Evolutionary conservation across 257 asterid species (phyloP).

Genomic region (Solanum pennellii): DNA sequence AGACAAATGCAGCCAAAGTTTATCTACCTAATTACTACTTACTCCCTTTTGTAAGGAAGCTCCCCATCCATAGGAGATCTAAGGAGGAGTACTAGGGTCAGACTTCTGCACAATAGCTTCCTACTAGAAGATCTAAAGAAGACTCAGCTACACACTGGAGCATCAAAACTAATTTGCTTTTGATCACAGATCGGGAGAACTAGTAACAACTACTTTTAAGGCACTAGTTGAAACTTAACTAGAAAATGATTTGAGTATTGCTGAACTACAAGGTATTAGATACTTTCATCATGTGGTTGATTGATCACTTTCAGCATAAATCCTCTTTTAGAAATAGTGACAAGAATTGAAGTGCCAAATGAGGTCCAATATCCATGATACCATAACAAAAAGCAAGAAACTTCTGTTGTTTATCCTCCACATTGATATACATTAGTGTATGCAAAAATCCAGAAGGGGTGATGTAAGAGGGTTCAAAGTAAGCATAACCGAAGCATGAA

Average conservation of each 20-base stretch:
- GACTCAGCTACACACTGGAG: neutral
- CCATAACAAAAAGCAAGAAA: neutral
- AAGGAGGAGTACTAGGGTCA: neutral
- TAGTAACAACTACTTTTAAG: neutral
- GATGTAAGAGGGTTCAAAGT: neutral
- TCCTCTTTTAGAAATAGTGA: neutral
- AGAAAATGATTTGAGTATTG: neutral
- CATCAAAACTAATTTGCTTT: neutral
- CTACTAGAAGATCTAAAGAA: neutral
- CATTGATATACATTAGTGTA: neutral
- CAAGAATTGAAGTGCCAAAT: neutral
- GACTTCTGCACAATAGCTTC: neutral
- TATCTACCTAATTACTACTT: neutral
- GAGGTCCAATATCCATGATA: neutral
- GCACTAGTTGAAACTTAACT: neutral
- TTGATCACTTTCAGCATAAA: neutral
- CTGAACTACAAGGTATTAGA: neutral
- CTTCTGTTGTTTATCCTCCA: neutral
- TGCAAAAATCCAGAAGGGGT: neutral
- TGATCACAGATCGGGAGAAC: neutral
- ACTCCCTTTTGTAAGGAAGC: neutral
- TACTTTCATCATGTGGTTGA: neutral
- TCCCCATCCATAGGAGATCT: neutral
- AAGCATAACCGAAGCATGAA: neutral
- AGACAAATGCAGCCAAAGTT: neutral